Evolutionary conservation across 2,329 filamentous ascomycete species (phyloP), one percentile per base, ranked within the genome.

Genomic region (Cladosporium sp.): DNA sequence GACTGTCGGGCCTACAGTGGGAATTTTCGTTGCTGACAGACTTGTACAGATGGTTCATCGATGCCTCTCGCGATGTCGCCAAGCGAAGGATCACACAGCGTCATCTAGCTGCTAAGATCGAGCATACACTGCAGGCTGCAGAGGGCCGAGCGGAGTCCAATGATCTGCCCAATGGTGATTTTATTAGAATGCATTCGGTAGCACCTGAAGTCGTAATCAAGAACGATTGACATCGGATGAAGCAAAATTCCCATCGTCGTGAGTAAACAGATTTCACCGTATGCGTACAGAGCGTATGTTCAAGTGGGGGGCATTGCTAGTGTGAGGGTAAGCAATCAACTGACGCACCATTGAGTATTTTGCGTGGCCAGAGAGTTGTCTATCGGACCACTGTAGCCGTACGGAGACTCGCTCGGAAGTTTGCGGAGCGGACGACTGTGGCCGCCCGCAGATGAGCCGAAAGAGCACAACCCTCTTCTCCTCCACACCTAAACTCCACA

Each of bases 61-160:
- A 46, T 46, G n/a, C 40, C n/a, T 46, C 61, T 28, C 31, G 61
- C 16, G 61, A 57, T n/a, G 61, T 64, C 18, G 61, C 61, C 14
- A 64, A 64, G 61, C 7, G 16, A 35, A 40, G 61, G 28, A 29
- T 64, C 31, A 26, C 44, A 7, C 33, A 56, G 40, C 49, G 61
- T 29, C 61, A 64, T 57, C 46, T 64, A 21, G 26, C 49, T 35
- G 61, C 61, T 55, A 40, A 40, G 40, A 64, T 64, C 8, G 61
- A 64, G 61, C 26, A 29, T 8, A 55, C 49, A 33, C 23, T 53
- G 23, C 29, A 44, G 14, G 61, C 61, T 4, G 61, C 61, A 6
- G 61, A 33, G 16, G 61, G 31, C 7, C 53, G 61, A 29, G 61
- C 61, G 21, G 61, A 64, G 33, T 14, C 26, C 10, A 64, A 64